phyloP scores from a whole-genome alignment of 106 monocot genomes.

The Platanthera zijinensis region DNA sequence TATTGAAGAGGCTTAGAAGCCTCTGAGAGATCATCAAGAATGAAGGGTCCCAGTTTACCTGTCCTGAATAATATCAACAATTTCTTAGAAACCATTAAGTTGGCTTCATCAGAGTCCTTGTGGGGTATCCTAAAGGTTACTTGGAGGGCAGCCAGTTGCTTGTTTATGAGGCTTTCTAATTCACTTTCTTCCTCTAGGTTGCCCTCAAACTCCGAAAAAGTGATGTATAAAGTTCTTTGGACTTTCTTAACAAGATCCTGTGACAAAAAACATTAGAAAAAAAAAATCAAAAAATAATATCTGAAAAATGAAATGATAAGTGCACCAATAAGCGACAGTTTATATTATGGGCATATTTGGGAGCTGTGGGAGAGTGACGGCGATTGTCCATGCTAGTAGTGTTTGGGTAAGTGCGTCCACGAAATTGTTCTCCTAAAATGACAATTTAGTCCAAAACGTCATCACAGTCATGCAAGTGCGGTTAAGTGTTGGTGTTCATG shows the following conservation, averaged over 20 bases:
- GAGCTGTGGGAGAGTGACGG: too few species aligned
- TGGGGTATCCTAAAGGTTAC: slow-evolving; percentile 61
- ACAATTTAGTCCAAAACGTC: too few species aligned
- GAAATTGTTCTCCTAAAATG: too few species aligned
- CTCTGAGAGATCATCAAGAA: slow-evolving; percentile 71
- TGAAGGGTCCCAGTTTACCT: slow-evolving; percentile 79
- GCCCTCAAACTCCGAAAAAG: slow-evolving; percentile 51
- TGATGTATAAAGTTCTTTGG: slow-evolving; percentile 40
- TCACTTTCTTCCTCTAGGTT: slow-evolving; percentile 62
- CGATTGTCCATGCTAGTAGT: too few species aligned
- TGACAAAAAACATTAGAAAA: slow-evolving; percentile 6
- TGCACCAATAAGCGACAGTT: not conserved
- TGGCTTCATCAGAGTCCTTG: slow-evolving; percentile 55
- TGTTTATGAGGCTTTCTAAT: slow-evolving; percentile 63
- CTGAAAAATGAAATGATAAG: not conserved
- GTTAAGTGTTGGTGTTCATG: too few species aligned
- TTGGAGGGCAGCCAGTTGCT: slow-evolving; percentile 50
- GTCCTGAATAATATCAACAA: slow-evolving; percentile 71
- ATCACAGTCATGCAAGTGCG: too few species aligned
- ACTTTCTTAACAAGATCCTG: slow-evolving; percentile 82
- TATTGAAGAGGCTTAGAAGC: not conserved
- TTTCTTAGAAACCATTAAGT: slow-evolving; percentile 72
- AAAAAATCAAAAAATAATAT: not conserved
- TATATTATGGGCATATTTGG: too few species aligned
- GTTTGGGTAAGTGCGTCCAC: too few species aligned